phyloP scores from a whole-genome alignment of 192 early-diverging fungal genomes.

The Chytriomyces sp. region DNA sequence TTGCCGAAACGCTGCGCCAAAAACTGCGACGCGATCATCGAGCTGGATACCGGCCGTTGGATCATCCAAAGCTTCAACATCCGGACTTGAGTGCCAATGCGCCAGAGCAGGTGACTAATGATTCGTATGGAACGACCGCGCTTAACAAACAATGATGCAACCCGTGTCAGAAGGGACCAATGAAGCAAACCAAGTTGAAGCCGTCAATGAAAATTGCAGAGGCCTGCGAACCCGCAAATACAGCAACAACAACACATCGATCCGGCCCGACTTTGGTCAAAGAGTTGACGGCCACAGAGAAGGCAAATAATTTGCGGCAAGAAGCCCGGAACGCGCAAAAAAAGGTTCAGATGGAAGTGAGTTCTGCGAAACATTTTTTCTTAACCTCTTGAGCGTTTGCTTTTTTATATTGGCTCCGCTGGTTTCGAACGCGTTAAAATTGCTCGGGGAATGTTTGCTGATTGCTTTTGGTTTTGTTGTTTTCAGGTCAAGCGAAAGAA shows the following conservation, averaged over 20 bases:
- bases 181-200: not conserved
- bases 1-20: slow-evolving; percentile 36
- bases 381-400: not conserved
- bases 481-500: not conserved
- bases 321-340: not conserved
- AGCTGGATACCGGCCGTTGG: slow-evolving; percentile 24
- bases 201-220: slow-evolving; percentile 13
- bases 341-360: not conserved
- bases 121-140: too few species aligned
- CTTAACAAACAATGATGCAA: too few species aligned
- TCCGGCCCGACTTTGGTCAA: slow-evolving; percentile 1
- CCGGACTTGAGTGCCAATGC: not conserved
- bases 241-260: not conserved
- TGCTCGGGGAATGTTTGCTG: not conserved
- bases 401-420: too few species aligned
- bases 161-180: too few species aligned
- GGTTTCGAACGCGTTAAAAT: not conserved
- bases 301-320: not conserved
- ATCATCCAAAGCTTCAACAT: slow-evolving; percentile 38
- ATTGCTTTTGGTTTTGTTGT: not conserved
- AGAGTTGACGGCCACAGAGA: slow-evolving; percentile 20
- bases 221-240: slow-evolving; percentile 11
- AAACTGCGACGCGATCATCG: slow-evolving; percentile 41
- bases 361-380: not conserved
- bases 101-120: too few species aligned